Evolutionary conservation across 2,329 filamentous ascomycete genomes (phyloP).

Genomic region (Pseudocercospora vitis): DNA sequence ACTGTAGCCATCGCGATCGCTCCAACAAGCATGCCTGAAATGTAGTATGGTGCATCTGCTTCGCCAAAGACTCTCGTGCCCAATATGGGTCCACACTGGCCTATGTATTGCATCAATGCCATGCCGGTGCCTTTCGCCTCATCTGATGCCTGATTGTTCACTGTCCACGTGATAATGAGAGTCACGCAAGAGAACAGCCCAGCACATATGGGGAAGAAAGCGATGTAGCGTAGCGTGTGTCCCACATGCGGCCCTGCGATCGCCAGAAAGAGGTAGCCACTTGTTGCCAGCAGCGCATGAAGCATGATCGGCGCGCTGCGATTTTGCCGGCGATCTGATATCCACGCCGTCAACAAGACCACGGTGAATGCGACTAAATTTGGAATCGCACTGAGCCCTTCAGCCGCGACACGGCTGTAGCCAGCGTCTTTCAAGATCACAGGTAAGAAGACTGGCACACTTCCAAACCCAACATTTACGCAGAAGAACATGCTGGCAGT

Average conservation of each 20-base stretch:
- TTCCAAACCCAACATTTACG: conserved; percentile 84
- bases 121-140: conserved; percentile 73
- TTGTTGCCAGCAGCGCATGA: conserved; percentile 66
- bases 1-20: conserved; percentile 52
- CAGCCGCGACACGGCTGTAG: conserved; percentile 64
- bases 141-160: conserved; percentile 77
- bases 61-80: conserved; percentile 58
- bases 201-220: conserved; percentile 72
- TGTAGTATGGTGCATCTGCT: conserved; percentile 51
- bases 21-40: conserved; percentile 53
- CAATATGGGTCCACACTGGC: conserved; percentile 70
- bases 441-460: conserved; percentile 82
- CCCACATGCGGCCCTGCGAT: conserved; percentile 40
- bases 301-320: conserved; percentile 67
- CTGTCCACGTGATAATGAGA: conserved; percentile 80
- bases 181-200: conserved; percentile 86
- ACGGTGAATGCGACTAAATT: conserved; percentile 73
- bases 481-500: conserved; percentile 82
- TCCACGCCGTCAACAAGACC: conserved; percentile 69
- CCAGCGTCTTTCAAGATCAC: conserved; percentile 64
- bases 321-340: conserved; percentile 66
- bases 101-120: conserved; percentile 76
- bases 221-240: conserved; percentile 61
- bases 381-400: conserved; percentile 78
- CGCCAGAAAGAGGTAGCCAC: conserved; percentile 49